A percentile compares a stretch with the other conserved stretches of the same genome.
Evolutionary conservation across 495 filamentous ascomycete species (phyloP).

Genomic region (Daldinia caldariorum): DNA sequence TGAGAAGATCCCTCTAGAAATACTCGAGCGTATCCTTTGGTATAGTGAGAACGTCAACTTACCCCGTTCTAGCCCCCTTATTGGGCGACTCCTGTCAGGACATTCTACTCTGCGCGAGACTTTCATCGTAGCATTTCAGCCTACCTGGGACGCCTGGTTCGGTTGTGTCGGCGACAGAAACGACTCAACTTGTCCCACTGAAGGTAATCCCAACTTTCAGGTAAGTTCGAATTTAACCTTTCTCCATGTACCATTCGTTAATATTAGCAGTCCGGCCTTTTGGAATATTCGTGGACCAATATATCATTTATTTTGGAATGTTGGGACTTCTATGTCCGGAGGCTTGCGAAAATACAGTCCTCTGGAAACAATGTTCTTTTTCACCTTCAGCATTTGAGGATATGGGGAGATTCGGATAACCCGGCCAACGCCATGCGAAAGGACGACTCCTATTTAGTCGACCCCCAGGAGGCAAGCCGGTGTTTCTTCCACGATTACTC

Average conservation of each 20-base stretch:
- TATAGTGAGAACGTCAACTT: constrained; percentile 54
- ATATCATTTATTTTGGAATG: constrained; percentile 44
- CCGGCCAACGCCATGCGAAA: background rate
- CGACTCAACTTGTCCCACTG: background rate
- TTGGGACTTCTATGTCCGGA: constrained; percentile 34
- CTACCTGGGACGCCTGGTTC: constrained; percentile 53
- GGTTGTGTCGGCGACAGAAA: constrained; percentile 28
- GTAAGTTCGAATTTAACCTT: constrained; percentile 28
- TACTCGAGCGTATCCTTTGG: constrained; percentile 55
- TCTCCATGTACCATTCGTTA: constrained; percentile 12
- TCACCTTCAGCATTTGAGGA: constrained; percentile 3
- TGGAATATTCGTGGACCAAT: constrained; percentile 47
- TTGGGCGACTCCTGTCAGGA: constrained; percentile 51
- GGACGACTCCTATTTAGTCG: background rate
- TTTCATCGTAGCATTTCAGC: constrained; percentile 48
- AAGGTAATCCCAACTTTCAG: constrained; percentile 50
- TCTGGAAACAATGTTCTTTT: background rate
- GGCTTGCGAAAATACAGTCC: constrained; percentile 4
- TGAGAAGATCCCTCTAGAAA: constrained; percentile 53
- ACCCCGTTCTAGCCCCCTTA: constrained; percentile 47
- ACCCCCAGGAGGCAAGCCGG: constrained; percentile 18
- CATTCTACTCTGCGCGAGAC: constrained; percentile 41
- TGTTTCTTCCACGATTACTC: constrained; percentile 34
- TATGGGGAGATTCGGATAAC: constrained; percentile 32
- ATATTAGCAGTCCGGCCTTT: constrained; percentile 45